Percentiles rank a stretch among this genome's conserved stretches.
phyloP scores from a whole-genome alignment of 2,329 filamentous ascomycete species.

The Pseudocercospora musae region DNA sequence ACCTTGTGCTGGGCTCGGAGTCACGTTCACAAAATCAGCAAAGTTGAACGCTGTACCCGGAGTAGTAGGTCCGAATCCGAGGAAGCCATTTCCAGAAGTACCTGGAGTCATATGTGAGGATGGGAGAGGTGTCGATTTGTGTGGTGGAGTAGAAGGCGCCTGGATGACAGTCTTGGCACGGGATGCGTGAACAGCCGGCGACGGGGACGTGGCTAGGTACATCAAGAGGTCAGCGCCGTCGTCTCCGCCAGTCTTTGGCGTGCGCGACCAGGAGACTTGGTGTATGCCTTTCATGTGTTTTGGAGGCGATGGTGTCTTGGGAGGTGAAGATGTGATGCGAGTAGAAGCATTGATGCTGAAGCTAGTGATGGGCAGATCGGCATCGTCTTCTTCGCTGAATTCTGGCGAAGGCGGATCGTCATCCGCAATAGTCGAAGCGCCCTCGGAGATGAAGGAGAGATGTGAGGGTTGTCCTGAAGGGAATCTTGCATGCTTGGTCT shows the following conservation, averaged over 20 bases:
- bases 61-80: constrained; percentile 65
- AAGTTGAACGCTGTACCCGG: constrained; percentile 88
- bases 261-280: constrained; percentile 42
- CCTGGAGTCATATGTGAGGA: constrained; percentile 87
- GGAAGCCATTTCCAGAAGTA: constrained; percentile 55
- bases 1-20: constrained; percentile 88
- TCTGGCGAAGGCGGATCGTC: constrained; percentile 55
- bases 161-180: constrained; percentile 43
- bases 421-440: constrained; percentile 61
- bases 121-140: constrained; percentile 59
- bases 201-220: constrained; percentile 88
- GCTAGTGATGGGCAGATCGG: constrained; percentile 72
- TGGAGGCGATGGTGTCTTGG: constrained; percentile 68
- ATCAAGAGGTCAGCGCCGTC: constrained; percentile 83
- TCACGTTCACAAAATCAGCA: constrained; percentile 95
- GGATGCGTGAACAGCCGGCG: constrained; percentile 58
- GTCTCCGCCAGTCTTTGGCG: constrained; percentile 60
- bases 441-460: constrained; percentile 74
- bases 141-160: constrained; percentile 54
- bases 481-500: constrained; percentile 70
- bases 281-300: constrained; percentile 41
- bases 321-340: constrained; percentile 67
- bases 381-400: constrained; percentile 75
- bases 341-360: constrained; percentile 57
- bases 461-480: constrained; percentile 65